Evolutionary conservation across 306 rosid genomes (phyloP).

Genomic region (Trifolium fragiferum): DNA sequence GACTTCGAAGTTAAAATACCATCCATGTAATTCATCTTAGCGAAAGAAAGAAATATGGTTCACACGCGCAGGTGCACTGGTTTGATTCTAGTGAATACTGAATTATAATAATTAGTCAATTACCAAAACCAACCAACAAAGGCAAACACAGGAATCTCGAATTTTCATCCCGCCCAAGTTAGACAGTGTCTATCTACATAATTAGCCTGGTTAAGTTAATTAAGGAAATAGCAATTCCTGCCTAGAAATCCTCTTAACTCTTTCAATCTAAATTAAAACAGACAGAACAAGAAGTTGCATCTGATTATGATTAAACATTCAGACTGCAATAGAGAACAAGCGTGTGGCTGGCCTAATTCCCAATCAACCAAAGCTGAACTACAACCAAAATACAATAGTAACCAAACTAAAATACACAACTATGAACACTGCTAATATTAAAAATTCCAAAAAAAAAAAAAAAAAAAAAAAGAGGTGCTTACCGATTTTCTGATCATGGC

Average conservation of each 20-base stretch:
- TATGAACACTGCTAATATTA: too few relatives aligned
- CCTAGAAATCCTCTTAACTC: background rate
- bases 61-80: background rate
- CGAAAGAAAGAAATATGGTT: background rate
- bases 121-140: conserved; percentile 13
- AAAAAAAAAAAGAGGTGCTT: conserved; percentile 43
- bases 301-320: background rate
- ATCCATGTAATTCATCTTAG: background rate
- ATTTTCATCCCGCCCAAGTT: background rate
- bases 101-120: background rate
- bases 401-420: background rate
- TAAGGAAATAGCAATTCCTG: background rate
- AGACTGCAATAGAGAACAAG: background rate
- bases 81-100: background rate
- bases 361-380: background rate
- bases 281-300: background rate
- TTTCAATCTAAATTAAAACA: background rate
- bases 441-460: too few relatives aligned
- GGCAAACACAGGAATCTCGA: background rate
- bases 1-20: conserved; percentile 2
- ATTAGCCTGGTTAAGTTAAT: background rate
- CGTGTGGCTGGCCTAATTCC: background rate
- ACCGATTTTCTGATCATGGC: conserved; percentile 88
- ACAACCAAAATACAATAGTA: background rate
- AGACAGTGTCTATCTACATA: background rate